phyloP scores from a whole-genome alignment of 2,329 filamentous ascomycete genomes.

The Ophiosphaerella korrae region DNA sequence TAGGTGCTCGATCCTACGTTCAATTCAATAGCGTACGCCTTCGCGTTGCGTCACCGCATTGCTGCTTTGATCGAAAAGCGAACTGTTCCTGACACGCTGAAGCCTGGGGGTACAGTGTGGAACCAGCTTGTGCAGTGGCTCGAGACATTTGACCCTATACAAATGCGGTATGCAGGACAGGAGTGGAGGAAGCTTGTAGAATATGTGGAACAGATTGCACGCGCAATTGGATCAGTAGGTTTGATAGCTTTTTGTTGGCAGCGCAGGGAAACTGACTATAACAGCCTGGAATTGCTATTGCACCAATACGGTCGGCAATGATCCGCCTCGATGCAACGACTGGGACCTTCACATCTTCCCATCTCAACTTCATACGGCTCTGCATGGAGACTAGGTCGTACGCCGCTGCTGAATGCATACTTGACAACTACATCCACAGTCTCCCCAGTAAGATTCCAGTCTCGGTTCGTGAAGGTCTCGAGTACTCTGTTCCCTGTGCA shows the following conservation, averaged over 20 bases:
- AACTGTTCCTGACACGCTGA: slow-evolving; percentile 46
- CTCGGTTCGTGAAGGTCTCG: slow-evolving; percentile 36
- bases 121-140: slow-evolving; percentile 55
- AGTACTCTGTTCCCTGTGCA: slow-evolving; percentile 49
- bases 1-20: slow-evolving; percentile 60
- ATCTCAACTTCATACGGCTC: slow-evolving; percentile 63
- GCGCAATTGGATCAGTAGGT: slow-evolving; percentile 38
- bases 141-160: slow-evolving; percentile 57
- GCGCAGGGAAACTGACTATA: slow-evolving; percentile 3
- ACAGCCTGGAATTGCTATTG: slow-evolving; percentile 45
- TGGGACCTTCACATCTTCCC: slow-evolving; percentile 68
- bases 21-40: slow-evolving; percentile 65
- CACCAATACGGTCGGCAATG: slow-evolving; percentile 58
- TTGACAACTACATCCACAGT: slow-evolving; percentile 70
- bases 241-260: not conserved
- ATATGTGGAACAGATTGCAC: slow-evolving; percentile 40
- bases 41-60: slow-evolving; percentile 58
- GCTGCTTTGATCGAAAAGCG: slow-evolving; percentile 44
- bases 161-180: slow-evolving; percentile 60
- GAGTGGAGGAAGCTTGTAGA: slow-evolving; percentile 55
- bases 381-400: slow-evolving; percentile 62
- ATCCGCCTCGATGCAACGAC: slow-evolving; percentile 69
- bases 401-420: slow-evolving; percentile 62
- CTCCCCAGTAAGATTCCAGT: slow-evolving; percentile 56
- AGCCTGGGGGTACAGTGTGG: slow-evolving; percentile 56